Evolutionary conservation across 177 flowering plant species (phyloP), one percentile per base, ranked within the genome.

Genomic region (Tripterygium wilfordii): DNA sequence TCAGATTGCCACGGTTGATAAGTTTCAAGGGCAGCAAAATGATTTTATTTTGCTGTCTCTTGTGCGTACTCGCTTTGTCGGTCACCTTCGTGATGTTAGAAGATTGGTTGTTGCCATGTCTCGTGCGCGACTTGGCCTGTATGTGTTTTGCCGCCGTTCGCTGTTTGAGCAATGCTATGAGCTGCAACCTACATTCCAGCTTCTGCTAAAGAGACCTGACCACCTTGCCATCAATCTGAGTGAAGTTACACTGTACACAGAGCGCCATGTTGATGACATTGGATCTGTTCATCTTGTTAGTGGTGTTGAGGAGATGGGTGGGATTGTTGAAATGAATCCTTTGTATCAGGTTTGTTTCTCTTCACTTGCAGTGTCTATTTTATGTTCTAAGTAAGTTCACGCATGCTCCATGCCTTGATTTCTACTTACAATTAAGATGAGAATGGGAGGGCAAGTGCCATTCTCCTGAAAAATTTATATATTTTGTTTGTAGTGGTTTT

Each of bases 21-120:
- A 92, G 65, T 92, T 86, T 71, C 97, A 92, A 75, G 98, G 96
- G 42, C 98, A 89, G 75, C 98, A 92, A 54, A 92, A 92, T 69
- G 96, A 92, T 57, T 86, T 72, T 41, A 84, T 92, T 35, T 71
- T 92, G 58, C 64, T 92, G 35, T 92, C 98, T 45, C 87, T 92
- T 43, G 98, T 92, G 19, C 95, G 97, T 13, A 77, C 96, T 24
- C 96, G 97, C 23, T 84, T 89, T 64, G 98, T 92, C 46, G 98
- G 98, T 25, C 96, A 92, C 63, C 88, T 92, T 49, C 96, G 98
- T 40, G 98, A 92, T 76, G 97, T 92, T 36, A 82, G 98, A 74
- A 82, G 98, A 72, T 73, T 92, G 76, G 63, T 92, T 37, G 98
- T 92, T 25, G 98, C 98, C 32, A 89, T 92, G 98, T 92, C 98